Conservation (phyloP, 257 asterid species). For the Ballota nigra region DNA sequence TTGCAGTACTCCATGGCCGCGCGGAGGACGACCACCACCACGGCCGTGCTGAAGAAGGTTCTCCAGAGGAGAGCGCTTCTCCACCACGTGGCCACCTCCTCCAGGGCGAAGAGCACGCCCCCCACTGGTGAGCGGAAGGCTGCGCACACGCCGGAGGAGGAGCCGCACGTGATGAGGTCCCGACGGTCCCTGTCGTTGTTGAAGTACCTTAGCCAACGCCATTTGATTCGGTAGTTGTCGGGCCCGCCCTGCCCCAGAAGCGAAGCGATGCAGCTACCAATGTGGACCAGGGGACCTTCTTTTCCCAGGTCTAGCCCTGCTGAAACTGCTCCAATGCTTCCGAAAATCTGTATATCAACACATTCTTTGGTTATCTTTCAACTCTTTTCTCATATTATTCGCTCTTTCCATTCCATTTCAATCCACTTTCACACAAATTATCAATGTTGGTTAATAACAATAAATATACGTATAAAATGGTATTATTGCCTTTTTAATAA, state of each 20-base stretch:
- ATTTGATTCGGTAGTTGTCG: conserved; percentile 64
- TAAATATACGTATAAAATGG: neutral
- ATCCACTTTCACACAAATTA: no score
- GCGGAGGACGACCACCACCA: conserved; percentile 86
- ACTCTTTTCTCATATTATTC: neutral
- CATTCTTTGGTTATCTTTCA: neutral
- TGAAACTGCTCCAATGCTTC: conserved; percentile 93
- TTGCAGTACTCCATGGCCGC: conserved; percentile 76
- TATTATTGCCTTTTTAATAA: no score
- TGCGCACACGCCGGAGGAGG: conserved; percentile 90
- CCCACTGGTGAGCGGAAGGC: conserved; percentile 94
- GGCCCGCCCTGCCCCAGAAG: conserved; percentile 85
- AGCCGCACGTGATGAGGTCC: conserved; percentile 85
- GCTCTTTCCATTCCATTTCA: no score
- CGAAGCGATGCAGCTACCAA: conserved; percentile 79
- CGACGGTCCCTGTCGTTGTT: conserved; percentile 90
- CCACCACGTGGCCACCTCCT: conserved; percentile 99
- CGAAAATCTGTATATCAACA: conserved; percentile 49
- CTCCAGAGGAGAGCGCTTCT: conserved; percentile 95
- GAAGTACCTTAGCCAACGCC: conserved; percentile 89
- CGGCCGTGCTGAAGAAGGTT: conserved; percentile 88
- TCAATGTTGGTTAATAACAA: no score
- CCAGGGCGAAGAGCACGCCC: conserved; percentile 79
- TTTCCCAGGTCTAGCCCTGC: conserved; percentile 91
- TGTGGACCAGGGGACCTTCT: conserved; percentile 91